A percentile compares a stretch with the other conserved stretches of the same genome.
Conservation (phyloP, 169 alveolate species). For the Neospora caninum region DNA sequence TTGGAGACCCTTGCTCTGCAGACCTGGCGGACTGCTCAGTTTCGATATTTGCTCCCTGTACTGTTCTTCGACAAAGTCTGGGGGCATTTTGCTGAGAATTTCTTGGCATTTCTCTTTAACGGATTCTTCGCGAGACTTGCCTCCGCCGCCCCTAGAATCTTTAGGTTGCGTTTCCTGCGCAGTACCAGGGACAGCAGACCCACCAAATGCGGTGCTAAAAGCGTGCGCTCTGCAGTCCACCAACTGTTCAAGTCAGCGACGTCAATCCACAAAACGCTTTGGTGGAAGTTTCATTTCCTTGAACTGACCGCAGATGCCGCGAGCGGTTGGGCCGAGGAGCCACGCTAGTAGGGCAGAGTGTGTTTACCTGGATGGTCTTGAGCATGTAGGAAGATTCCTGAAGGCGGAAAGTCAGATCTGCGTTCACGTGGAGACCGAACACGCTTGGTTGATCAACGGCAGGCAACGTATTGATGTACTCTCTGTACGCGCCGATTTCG, state of each 20-base stretch:
- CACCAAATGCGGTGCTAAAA: not conserved
- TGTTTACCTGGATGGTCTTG: slow-evolving; percentile 82
- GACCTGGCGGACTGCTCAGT: slow-evolving; percentile 89
- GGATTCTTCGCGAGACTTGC: slow-evolving; percentile 93
- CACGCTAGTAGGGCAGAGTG: no score
- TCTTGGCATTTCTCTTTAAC: slow-evolving; percentile 91
- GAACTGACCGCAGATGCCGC: no score
- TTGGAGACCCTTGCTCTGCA: slow-evolving; percentile 83
- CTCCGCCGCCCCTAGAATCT: slow-evolving; percentile 93
- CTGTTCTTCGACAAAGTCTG: slow-evolving; percentile 88
- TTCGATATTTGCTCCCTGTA: slow-evolving; percentile 87
- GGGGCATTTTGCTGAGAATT: slow-evolving; percentile 88
- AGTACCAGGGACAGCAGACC: not conserved
- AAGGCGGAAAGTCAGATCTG: slow-evolving; percentile 93
- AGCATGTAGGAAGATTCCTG: slow-evolving; percentile 91
- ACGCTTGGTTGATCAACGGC: slow-evolving; percentile 91
- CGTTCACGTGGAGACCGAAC: slow-evolving; percentile 93
- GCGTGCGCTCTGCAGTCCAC: not conserved
- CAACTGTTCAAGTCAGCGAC: no score
- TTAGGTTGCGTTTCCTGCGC: slow-evolving; percentile 92
- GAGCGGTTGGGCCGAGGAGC: no score
- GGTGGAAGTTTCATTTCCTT: no score
- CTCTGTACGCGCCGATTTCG: slow-evolving; percentile 88
- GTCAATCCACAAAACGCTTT: no score
- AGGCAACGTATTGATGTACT: slow-evolving; percentile 90